Conservation (phyloP, 176 grass and related monocot species). For the Pharus latifolius region DNA sequence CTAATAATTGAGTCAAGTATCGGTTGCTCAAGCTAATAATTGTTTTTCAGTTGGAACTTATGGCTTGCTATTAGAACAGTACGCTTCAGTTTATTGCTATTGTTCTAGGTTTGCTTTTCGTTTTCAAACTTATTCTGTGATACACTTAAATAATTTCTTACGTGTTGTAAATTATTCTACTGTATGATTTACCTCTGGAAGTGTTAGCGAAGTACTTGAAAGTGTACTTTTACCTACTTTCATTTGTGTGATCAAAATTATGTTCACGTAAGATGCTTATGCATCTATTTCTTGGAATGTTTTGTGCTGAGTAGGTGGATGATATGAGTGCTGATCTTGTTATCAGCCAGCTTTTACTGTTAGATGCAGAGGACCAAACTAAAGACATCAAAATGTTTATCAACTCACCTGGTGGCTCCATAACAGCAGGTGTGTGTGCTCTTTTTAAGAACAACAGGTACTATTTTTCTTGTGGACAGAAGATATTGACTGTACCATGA, state of each 20-base stretch:
- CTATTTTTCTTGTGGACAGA: neutral
- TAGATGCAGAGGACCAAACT: slow-evolving; percentile 75
- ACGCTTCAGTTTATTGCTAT: no score
- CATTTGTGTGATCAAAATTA: neutral
- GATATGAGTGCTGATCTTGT: slow-evolving; percentile 71
- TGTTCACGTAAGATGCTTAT: slow-evolving; percentile 4
- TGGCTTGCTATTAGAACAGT: neutral
- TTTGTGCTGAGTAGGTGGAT: slow-evolving; percentile 60
- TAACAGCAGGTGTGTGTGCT: slow-evolving; percentile 58
- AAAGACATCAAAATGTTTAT: slow-evolving; percentile 98
- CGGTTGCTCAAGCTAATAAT: no score
- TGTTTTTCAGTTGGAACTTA: neutral
- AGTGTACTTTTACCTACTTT: neutral
- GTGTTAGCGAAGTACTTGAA: neutral
- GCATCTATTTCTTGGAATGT: slow-evolving; percentile 9
- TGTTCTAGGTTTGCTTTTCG: no score
- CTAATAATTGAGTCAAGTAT: no score
- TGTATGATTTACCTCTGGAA: neutral
- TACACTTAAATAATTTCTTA: no score
- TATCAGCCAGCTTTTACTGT: slow-evolving; percentile 75
- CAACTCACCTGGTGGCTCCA: slow-evolving; percentile 88
- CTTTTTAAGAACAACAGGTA: neutral
- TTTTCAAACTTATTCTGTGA: no score
- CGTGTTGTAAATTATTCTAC: neutral
- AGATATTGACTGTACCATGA: neutral